Percentiles rank a stretch among this genome's conserved stretches.
phyloP scores from a whole-genome alignment of 2,329 filamentous ascomycete species.

The Penicillium sp. region DNA sequence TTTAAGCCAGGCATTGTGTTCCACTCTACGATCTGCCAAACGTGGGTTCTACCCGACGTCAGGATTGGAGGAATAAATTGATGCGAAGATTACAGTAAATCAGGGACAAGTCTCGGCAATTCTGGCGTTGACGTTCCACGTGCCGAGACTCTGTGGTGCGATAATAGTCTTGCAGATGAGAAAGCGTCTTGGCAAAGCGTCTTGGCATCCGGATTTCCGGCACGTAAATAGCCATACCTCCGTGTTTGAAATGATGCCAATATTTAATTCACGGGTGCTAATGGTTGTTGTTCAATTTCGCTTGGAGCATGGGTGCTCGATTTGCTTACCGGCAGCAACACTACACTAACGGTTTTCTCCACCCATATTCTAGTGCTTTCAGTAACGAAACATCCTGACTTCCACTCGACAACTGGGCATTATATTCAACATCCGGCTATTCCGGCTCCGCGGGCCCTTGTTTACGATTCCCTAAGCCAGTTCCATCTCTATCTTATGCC shows the following conservation, averaged over 20 bases:
- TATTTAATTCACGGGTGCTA: background rate
- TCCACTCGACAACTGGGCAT: too few relatives aligned
- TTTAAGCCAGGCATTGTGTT: background rate
- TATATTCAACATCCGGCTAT: too few relatives aligned
- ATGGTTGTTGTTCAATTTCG: background rate
- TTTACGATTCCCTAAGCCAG: too few relatives aligned
- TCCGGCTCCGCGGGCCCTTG: too few relatives aligned
- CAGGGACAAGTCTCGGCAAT: background rate
- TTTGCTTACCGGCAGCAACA: too few relatives aligned
- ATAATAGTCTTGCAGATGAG: background rate
- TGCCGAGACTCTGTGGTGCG: background rate
- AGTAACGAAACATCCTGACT: too few relatives aligned
- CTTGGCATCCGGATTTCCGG: background rate
- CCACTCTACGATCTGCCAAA: background rate
- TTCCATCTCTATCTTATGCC: too few relatives aligned
- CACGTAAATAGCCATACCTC: background rate
- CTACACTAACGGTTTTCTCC: too few relatives aligned
- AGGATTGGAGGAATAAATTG: background rate
- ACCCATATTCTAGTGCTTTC: too few relatives aligned
- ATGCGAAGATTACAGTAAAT: background rate
- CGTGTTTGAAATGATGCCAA: background rate
- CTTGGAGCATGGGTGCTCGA: too few relatives aligned
- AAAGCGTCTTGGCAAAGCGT: background rate
- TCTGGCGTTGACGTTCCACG: background rate
- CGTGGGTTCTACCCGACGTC: background rate